Evolutionary conservation across 257 asterid genomes (phyloP), one percentile per base, ranked within the genome.

Genomic region (Fraxinus excelsior): DNA sequence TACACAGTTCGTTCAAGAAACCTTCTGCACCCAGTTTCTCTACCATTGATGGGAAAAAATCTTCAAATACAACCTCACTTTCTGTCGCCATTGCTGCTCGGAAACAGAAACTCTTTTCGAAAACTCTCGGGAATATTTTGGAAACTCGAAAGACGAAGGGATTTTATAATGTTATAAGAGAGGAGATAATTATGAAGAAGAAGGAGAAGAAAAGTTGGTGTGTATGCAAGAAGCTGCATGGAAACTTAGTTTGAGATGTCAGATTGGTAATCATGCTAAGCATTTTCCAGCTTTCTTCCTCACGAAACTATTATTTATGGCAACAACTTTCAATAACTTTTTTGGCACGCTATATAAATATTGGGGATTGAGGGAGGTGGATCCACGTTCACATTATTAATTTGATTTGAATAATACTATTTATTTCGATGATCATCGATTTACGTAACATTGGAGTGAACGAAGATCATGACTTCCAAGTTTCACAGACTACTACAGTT

Each of bases 31-130:
- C 97, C 75, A 92, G 81, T 37, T 85, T 92, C 83, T 92, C 91
- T 67, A 87, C 90, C 96, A 92, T 92, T 3, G 91, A 73, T n/a
- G 97, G 97, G 12, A 92, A 90, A 11, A 75, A 86, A 80, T 92
- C 97, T 82, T 92, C 90, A 14, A 92, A 92, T 42, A 77, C 90
- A 1, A 78, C 21, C 4, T 76, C 46, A 28, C 44, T 19, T 32
- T 73, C 79, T 25, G 12, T 72, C 11, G 75, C 86, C 85, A 75
- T 81, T 23, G 0, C 2, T 58, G 23, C n/a, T 51, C 23, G 23
- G 31, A 11, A 62, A 67, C 18, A 16, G 35, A 26, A 67, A 49
- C 19, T 46, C 23, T 4, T 9, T 31, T 31, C 34, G n/a, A 3
- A n/a, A 21, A 25, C 12, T 14, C 32, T 66, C 3, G 7, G 3